These are phyloP conservation scores for Cadophora sp. DNA, from an alignment of 2,329 filamentous ascomycete species.

Conservation along the genomic window DNA sequence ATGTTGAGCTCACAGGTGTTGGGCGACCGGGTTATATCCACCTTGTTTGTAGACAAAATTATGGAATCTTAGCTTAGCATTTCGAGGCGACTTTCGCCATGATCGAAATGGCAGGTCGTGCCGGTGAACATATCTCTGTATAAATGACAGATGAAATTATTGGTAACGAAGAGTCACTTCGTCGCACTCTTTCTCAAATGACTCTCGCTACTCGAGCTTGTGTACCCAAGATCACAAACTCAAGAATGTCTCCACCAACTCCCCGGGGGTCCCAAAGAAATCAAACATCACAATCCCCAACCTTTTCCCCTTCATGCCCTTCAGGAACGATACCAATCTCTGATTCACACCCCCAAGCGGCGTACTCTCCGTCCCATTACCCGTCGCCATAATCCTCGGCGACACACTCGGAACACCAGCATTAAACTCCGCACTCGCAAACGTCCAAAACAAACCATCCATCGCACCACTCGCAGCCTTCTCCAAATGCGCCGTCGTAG, in stretches of 20 bases:
- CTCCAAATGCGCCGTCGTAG: constrained; percentile 48
- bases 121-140: too few species aligned
- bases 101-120: too few species aligned
- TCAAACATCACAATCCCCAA: constrained; percentile 60
- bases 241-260: constrained; percentile 50
- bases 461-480: constrained; percentile 46
- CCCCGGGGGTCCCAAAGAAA: constrained; percentile 53
- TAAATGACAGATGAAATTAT: too few species aligned
- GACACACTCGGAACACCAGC: constrained; percentile 48
- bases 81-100: too few species aligned
- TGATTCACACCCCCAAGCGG: constrained; percentile 54
- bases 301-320: constrained; percentile 49
- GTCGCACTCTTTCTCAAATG: too few species aligned
- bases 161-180: too few species aligned
- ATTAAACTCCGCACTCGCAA: constrained; percentile 52
- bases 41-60: too few species aligned
- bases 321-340: constrained; percentile 47
- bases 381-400: constrained; percentile 54
- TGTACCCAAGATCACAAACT: too few species aligned
- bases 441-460: constrained; percentile 55
- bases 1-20: too few species aligned
- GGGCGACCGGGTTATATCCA: too few species aligned
- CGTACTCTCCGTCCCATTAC: constrained; percentile 47
- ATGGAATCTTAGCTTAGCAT: too few species aligned
- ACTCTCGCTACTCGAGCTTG: too few species aligned